Base-by-base conservation (phyloP, 306 rosid genomes). In the Vigna radiata region DNA sequence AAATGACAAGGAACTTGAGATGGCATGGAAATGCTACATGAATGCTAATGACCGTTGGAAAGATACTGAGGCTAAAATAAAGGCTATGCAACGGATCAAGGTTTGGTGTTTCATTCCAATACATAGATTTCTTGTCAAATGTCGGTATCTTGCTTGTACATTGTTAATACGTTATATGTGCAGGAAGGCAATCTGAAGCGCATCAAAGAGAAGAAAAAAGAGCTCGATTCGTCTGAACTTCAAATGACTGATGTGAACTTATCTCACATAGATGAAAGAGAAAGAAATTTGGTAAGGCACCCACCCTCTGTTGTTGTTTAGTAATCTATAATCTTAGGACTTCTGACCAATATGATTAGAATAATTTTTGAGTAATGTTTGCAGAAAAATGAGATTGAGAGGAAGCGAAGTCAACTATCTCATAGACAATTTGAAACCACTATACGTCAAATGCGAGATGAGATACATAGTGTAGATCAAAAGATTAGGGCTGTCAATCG, bases 261-360 rank as follows among this genome's bases (percentile, higher is more conserved):
- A 70, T 86, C 89, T 85, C 89, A 73, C 49, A 86, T 92, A 69
- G 95, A 92, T 68, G 96, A 92, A 82, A 87, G 87, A 83, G 98
- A 95, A 43, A 95, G 84, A 75, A 88, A 77, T 64, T 82, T 87
- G 93, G 98, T 95, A 79, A 82, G 92, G 71, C 37, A 73, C 68
- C 72, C 81, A 54, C 88, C 63, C 9, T 72, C 19, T 73, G 75
- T 48, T 85, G 54, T 69, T 71, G 64, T 21, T 70, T 39, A 25
- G 76, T 77, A 67, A 6, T 80, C 72, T 77, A 68, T 58, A 69
- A 37, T 43, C 46, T 67, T 69, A 49, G 31, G 29, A 70, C 80
- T 11, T 70, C 56, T 47, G 15, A 56, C 18, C 23, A 25, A 50
- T 68, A 15, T 18, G 31, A 76, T 73, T 50, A 66, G 67, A 54